Evolutionary conservation across 768 basidiomycete species (phyloP), one percentile per base, ranked within the genome.

Genomic region (Macrolepiota fuliginosa): DNA sequence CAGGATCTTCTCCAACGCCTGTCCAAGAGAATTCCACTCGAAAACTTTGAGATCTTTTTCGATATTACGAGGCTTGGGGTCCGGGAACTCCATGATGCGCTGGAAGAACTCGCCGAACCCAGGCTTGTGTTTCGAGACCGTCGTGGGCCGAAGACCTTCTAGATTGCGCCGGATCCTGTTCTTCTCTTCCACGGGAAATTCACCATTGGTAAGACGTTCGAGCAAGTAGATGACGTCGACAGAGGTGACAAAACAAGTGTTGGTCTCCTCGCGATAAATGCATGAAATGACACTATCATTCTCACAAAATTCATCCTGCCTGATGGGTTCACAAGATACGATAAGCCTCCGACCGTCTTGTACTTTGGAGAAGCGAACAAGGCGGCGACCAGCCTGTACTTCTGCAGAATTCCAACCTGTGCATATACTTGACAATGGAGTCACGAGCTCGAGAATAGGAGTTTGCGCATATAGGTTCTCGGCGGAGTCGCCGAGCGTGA

Each of bases 31-130:
- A 29, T 77, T 79, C 91, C 91, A 93, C 42, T 86, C 83, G 66
- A 93, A 93, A 7, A 92, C 89, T 72, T 93, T 93, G 69, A 99
- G 83, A 69, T 98, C 94, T 80, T 98, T 98, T 70, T 98, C 96
- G 64, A 98, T 99, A 71, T 95, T 96, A 58, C 96, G 82, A 2
- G 96, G 96, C 72, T 93, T 95, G 7, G 96, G 96, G 49, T 87
- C 85, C 0, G 95, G 92, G 70, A 97, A 96, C 55, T 91, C 87
- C 96, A 99, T 98, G 77, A 99, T 95, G 66, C 88, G 83, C 76
- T 91, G 88, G 82, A 98, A 99, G 73, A 98, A 93, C n/a, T 83
- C 79, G 67, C 92, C 91, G 61, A 84, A 88, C 11, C 87, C 90
- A 0, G 83, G 77, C 66, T 92, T 90, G 71, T 85, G 84, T 77